phyloP scores from a whole-genome alignment of 495 filamentous ascomycete genomes.

The Sordaria brevicollis region DNA sequence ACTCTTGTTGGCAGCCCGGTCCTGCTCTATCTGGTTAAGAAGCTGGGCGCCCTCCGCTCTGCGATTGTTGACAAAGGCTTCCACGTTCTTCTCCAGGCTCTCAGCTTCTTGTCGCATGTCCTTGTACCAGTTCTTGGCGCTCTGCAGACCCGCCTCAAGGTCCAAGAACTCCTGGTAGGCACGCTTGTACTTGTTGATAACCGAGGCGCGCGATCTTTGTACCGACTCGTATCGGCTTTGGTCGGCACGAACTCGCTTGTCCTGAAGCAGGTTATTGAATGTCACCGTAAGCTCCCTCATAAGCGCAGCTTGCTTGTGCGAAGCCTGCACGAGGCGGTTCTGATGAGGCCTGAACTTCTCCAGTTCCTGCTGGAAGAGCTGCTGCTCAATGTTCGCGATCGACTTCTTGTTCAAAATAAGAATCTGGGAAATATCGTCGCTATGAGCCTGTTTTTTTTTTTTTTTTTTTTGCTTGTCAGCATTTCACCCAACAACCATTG shows the following conservation, averaged over 20 bases:
- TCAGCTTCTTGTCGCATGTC: constrained; percentile 96
- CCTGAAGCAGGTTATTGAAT: constrained; percentile 81
- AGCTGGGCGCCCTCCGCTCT: constrained; percentile 85
- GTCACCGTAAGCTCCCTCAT: constrained; percentile 91
- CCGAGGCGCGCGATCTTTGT: constrained; percentile 68
- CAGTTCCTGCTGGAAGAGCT: constrained; percentile 85
- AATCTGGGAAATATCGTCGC: constrained; percentile 94
- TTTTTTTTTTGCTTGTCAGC: neutral
- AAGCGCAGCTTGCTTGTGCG: constrained; percentile 83
- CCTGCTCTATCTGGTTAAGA: constrained; percentile 75
- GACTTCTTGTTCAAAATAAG: constrained; percentile 95
- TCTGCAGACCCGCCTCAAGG: constrained; percentile 70
- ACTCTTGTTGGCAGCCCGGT: constrained; percentile 54
- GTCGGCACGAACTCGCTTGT: constrained; percentile 86
- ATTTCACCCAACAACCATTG: neutral
- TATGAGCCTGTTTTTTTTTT: constrained; percentile 61
- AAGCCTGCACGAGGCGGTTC: constrained; percentile 78
- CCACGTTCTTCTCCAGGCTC: constrained; percentile 91
- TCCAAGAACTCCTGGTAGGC: constrained; percentile 89
- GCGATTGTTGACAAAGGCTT: constrained; percentile 91
- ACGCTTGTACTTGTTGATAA: constrained; percentile 81
- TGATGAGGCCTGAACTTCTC: constrained; percentile 96
- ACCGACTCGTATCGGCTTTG: constrained; percentile 89
- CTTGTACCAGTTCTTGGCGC: constrained; percentile 84
- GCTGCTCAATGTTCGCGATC: constrained; percentile 75